These are phyloP conservation scores for Chytriomyces sp. DNA, from an alignment of 192 early-diverging fungal species.

Conservation along the genomic window DNA sequence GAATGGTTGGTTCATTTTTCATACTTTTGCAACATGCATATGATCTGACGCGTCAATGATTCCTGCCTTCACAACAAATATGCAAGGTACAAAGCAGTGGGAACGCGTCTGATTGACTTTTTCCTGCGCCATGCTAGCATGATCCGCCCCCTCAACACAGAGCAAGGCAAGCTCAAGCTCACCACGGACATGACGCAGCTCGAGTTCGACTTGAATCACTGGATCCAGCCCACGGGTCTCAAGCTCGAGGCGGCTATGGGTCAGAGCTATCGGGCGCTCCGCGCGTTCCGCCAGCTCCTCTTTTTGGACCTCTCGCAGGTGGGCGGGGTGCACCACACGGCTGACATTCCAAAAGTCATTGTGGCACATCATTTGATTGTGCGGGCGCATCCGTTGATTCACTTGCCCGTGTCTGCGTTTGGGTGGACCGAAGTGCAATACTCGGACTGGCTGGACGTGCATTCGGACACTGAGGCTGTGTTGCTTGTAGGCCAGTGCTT, in stretches of 20 bases:
- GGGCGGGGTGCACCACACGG: slow-evolving; percentile 48
- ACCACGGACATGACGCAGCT: slow-evolving; percentile 73
- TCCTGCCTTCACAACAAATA: too few species aligned
- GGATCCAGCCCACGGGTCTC: slow-evolving; percentile 57
- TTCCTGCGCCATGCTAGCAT: slow-evolving; percentile 71
- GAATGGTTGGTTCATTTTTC: slow-evolving; percentile 50
- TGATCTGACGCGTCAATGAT: background rate
- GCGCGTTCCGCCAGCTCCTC: slow-evolving; percentile 63
- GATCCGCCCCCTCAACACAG: slow-evolving; percentile 57
- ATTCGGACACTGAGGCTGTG: slow-evolving; percentile 51
- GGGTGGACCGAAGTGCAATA: slow-evolving; percentile 65
- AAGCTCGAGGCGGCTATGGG: slow-evolving; percentile 61
- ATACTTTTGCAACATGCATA: background rate
- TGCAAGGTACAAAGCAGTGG: slow-evolving; percentile 49
- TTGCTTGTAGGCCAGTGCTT: slow-evolving; percentile 49
- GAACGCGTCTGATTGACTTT: slow-evolving; percentile 49
- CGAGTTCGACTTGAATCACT: slow-evolving; percentile 69
- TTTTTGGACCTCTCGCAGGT: slow-evolving; percentile 66
- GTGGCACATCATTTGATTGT: slow-evolving; percentile 67
- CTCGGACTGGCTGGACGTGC: slow-evolving; percentile 69
- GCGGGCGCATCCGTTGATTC: slow-evolving; percentile 55
- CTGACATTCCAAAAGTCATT: slow-evolving; percentile 49
- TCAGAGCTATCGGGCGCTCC: slow-evolving; percentile 58
- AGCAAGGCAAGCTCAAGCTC: slow-evolving; percentile 66
- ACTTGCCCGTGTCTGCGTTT: slow-evolving; percentile 58